Base-by-base conservation (phyloP, 805 yeast genomes). In the Yarrowia bubula region DNA sequence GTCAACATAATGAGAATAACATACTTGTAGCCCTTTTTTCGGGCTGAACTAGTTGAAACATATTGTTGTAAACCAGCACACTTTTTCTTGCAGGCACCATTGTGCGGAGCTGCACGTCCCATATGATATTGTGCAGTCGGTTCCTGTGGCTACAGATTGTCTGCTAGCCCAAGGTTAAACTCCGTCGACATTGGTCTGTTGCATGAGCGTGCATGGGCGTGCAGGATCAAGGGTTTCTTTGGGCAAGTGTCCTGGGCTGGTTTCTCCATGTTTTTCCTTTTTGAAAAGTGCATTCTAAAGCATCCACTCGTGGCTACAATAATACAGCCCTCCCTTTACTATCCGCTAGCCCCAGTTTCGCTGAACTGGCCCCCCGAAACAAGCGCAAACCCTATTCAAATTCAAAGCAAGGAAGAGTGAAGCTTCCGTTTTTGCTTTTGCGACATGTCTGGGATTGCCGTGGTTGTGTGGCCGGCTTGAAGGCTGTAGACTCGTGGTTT, bases 401-500 rank as follows among this genome's bases (percentile, higher is more conserved):
- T 51, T 51, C 58, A 51, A 51, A 51, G 58, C 58, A 51, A 51
- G 58, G 58, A 51, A 51, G 58, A 51, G 58, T 37, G 43, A 37
- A 37, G 58, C 17, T 48, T 33, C 55, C 55, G 39, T 28, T 33
- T 48, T 35, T 35, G 31, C 41, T 35, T 48, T 47, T 33, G 41
- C 55, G 22, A 17, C 39, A 35, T 51, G 58, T 51, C 58, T 51
- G 58, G 58, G 58, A 51, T 51, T 51, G 58, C 58, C 58, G 22
- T 51, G 17, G 43, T 50, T 50, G 57, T 32, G 28, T 18, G 38
- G 53, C n/a, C 37, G 32, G 33, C 17, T 38, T 48, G 17, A 33
- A 47, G 55, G 55, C 55, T 33, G 55, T 48, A 17, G 55, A 47
- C 1, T 8, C 32, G 32, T 47, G 38, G 28, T 37, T 22, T 32